Conservation (phyloP, 768 basidiomycete genomes). For the Pleurotus eryngii region DNA sequence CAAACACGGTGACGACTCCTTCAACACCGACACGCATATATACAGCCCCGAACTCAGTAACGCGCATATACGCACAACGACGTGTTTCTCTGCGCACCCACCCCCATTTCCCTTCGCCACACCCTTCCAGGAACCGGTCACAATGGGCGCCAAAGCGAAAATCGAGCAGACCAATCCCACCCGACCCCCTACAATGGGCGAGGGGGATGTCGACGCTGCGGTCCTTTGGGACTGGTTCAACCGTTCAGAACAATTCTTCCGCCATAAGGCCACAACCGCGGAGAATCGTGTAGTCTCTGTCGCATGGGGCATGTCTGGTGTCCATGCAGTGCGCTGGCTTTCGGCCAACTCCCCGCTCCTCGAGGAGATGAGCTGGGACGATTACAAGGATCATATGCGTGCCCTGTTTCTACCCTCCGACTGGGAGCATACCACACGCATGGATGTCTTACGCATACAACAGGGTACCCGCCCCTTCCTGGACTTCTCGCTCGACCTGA, state of each 20-base stretch:
- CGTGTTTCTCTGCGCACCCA: neutral
- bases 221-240: neutral
- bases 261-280: neutral
- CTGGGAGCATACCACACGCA: slow-evolving; percentile 12
- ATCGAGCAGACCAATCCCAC: neutral
- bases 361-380: slow-evolving; percentile 7
- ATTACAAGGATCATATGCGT: slow-evolving; percentile 11
- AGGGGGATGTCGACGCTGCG: neutral
- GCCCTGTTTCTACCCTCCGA: slow-evolving; percentile 11
- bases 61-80: too few species aligned
- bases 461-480: slow-evolving; percentile 10
- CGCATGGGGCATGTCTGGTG: neutral
- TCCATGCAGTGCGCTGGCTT: slow-evolving; percentile 8
- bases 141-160: neutral
- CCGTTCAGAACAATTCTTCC: neutral
- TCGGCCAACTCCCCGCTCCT: slow-evolving; percentile 5
- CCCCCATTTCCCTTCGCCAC: neutral
- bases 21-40: neutral
- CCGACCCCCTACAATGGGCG: neutral
- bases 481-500: slow-evolving; percentile 11
- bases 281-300: neutral
- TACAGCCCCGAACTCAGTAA: too few species aligned
- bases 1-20: neutral
- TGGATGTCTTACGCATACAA: neutral
- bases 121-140: neutral